Conservation (phyloP, 1,139 yeast genomes). For the Taphrina confusa region DNA sequence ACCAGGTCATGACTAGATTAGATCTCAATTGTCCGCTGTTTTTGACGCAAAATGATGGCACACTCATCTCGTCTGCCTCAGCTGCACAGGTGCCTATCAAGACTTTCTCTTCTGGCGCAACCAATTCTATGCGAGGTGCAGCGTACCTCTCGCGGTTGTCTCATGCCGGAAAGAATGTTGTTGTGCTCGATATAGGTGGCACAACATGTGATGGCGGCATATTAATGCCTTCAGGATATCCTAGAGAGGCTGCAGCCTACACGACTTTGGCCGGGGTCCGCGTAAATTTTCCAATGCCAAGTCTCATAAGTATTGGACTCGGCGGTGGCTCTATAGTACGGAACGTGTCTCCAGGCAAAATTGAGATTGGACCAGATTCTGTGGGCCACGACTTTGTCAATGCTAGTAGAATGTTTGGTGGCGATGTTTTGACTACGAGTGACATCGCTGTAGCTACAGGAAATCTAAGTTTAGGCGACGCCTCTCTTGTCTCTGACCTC, state of each 20-base stretch:
- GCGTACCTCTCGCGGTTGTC: constrained; percentile 46
- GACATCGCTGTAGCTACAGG: constrained; percentile 47
- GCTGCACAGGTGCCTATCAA: constrained; percentile 49
- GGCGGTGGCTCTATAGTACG: constrained; percentile 54
- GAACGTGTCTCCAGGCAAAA: constrained; percentile 39
- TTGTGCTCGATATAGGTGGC: constrained; percentile 53
- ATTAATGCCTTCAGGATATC: constrained; percentile 50
- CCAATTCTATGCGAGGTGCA: constrained; percentile 55
- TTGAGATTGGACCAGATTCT: constrained; percentile 52
- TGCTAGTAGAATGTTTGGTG: constrained; percentile 49
- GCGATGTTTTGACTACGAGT: constrained; percentile 47
- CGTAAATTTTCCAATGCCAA: constrained; percentile 54
- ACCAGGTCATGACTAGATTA: constrained; percentile 45
- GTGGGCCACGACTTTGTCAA: constrained; percentile 49
- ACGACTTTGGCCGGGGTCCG: constrained; percentile 51
- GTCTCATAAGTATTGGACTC: constrained; percentile 51
- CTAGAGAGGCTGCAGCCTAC: constrained; percentile 50
- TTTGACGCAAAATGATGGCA: constrained; percentile 53
- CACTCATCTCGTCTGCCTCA: constrained; percentile 48
- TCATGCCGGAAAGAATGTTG: constrained; percentile 44
- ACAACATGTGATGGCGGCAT: constrained; percentile 54
- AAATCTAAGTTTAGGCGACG: constrained; percentile 43
- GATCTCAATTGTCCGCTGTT: constrained; percentile 50
- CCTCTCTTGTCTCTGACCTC: constrained; percentile 41
- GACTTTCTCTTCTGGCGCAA: constrained; percentile 53